Percentiles rank a stretch among this genome's conserved stretches.
phyloP scores from a whole-genome alignment of 176 grass and related monocot species.

The Musa troglodytarum region DNA sequence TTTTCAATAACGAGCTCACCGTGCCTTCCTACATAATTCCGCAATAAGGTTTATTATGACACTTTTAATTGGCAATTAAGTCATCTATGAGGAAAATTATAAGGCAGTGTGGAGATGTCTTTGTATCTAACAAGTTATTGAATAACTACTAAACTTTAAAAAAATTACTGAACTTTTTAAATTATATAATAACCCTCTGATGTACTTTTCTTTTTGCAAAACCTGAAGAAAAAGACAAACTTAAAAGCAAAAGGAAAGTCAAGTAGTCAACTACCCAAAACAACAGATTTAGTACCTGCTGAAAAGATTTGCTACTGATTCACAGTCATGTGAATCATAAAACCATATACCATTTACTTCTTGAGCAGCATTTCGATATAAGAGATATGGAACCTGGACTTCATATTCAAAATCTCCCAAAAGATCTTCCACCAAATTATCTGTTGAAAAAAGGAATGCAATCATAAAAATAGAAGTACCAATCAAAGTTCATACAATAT shows the following conservation, averaged over 20 bases:
- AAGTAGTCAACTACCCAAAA: background rate
- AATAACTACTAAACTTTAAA: too few species aligned
- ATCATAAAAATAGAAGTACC: background rate
- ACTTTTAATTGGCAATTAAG: too few species aligned
- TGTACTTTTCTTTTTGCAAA: background rate
- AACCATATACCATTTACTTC: conserved; percentile 63
- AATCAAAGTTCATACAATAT: background rate
- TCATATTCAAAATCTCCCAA: conserved; percentile 39
- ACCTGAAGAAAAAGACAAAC: background rate
- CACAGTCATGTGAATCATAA: conserved; percentile 47
- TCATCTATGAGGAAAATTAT: background rate
- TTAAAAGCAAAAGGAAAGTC: background rate
- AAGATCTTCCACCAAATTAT: conserved; percentile 50
- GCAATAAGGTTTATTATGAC: background rate
- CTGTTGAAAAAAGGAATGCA: conserved; percentile 26
- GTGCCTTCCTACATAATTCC: background rate
- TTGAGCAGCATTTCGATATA: conserved; percentile 39
- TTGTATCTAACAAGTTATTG: too few species aligned
- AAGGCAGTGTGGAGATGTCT: background rate
- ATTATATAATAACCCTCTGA: background rate
- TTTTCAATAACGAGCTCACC: background rate
- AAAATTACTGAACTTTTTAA: background rate
- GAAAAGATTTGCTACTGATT: conserved; percentile 46
- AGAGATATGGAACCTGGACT: conserved; percentile 37
- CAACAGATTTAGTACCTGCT: conserved; percentile 26